Conservation (phyloP, 2,329 filamentous ascomycete genomes). For the Penicillium sp. region DNA sequence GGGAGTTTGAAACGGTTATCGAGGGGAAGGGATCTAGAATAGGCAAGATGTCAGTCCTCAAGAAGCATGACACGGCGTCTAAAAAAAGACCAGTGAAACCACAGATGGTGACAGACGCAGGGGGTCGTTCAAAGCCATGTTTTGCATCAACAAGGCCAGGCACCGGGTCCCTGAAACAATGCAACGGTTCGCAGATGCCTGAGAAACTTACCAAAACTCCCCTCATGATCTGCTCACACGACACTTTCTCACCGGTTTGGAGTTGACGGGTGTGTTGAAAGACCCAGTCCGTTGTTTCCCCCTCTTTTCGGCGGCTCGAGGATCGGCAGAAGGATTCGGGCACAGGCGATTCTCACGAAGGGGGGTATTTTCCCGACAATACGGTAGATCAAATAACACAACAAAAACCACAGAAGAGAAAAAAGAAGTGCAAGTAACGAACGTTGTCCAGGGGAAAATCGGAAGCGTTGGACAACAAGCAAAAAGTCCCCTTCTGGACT, state of each 20-base stretch:
- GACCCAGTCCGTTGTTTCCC: constrained; percentile 4
- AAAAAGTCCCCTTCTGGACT: constrained; percentile 9
- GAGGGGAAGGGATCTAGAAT: constrained; percentile 14
- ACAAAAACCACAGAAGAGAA: neutral
- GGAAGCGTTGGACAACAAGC: constrained; percentile 1
- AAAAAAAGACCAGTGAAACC: constrained; percentile 24
- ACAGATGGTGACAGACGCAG: constrained; percentile 21
- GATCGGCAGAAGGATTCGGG: constrained; percentile 6
- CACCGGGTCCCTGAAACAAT: constrained; percentile 12
- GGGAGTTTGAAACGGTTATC: constrained; percentile 5
- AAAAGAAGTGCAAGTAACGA: neutral
- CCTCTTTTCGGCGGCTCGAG: constrained; percentile 18
- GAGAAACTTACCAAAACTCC: constrained; percentile 12
- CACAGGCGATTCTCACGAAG: neutral
- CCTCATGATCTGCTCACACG: constrained; percentile 18
- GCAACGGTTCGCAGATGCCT: constrained; percentile 2
- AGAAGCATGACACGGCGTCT: constrained; percentile 1
- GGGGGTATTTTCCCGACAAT: neutral
- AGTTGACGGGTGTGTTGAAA: constrained; percentile 1
- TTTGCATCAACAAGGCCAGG: constrained; percentile 16
- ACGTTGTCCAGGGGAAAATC: neutral
- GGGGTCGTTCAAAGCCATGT: constrained; percentile 17
- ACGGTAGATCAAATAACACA: neutral
- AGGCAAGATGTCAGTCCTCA: constrained; percentile 14
- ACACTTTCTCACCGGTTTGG: neutral